These are phyloP conservation scores for Boletus rex-veris DNA, from an alignment of 768 basidiomycete species.

Conservation along the genomic window DNA sequence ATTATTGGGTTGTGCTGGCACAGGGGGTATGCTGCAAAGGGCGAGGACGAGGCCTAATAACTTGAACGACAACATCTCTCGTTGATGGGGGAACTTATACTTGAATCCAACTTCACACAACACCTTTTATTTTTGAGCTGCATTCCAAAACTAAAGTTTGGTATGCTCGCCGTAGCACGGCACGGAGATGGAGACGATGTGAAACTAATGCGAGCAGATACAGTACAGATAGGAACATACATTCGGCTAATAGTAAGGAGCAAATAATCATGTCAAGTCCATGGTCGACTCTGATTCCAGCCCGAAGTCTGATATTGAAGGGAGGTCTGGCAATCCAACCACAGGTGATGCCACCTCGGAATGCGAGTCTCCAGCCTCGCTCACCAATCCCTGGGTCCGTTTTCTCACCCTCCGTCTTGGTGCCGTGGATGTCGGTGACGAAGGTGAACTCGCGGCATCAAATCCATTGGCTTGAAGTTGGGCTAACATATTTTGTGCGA, in stretches of 20 bases:
- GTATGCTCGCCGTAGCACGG: slow-evolving; percentile 10
- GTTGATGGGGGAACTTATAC: background rate
- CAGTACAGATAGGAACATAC: slow-evolving; percentile 31
- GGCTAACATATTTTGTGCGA: slow-evolving; percentile 74
- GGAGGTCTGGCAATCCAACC: slow-evolving; percentile 23
- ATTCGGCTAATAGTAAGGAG: slow-evolving; percentile 17
- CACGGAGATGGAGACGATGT: slow-evolving; percentile 14
- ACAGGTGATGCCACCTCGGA: slow-evolving; percentile 25
- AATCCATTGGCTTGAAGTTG: slow-evolving; percentile 71
- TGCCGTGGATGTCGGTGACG: slow-evolving; percentile 43
- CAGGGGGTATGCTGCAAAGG: slow-evolving; percentile 36
- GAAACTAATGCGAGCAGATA: slow-evolving; percentile 31
- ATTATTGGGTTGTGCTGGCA: slow-evolving; percentile 44
- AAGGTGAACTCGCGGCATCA: slow-evolving; percentile 38
- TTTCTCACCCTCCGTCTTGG: slow-evolving; percentile 28
- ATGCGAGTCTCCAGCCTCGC: slow-evolving; percentile 32
- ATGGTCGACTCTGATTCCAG: slow-evolving; percentile 23
- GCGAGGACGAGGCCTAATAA: slow-evolving; percentile 27
- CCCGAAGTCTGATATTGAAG: slow-evolving; percentile 27
- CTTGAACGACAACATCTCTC: slow-evolving; percentile 16
- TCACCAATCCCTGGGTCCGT: slow-evolving; percentile 35
- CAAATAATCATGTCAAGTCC: slow-evolving; percentile 28
- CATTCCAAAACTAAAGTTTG: slow-evolving; percentile 23
- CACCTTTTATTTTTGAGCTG: background rate
- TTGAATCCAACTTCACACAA: background rate